Evolutionary conservation across 1,139 yeast genomes (phyloP), one percentile per base, ranked within the genome.

Genomic region (Taiozyma sp.): DNA sequence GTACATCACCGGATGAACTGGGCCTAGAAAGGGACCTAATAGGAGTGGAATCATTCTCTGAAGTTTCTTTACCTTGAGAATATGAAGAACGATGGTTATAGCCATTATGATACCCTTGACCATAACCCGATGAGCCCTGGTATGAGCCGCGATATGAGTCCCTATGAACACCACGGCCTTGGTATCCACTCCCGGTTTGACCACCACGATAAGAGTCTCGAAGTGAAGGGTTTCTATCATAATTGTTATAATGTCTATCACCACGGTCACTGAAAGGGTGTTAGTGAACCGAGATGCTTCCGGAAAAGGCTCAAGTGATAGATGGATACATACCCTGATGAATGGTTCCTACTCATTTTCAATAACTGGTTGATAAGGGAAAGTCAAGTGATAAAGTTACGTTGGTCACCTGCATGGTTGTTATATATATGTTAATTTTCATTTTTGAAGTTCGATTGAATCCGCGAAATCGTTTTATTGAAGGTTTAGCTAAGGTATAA

Each of bases 331-430:
- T 52, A 52, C 54, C 44, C 22, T 27, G 52, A 50, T 6, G 44
- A 41, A 36, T 52, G 44, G 30, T 51, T 51, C 12, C 49, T 43
- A 28, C 54, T 51, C 54, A 51, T 51, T 19, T 27, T 27, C 9
- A 27, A 27, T 27, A 27, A 19, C 19, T 19, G 19, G 19, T 27
- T 27, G 28, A 27, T 27, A 8, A 27, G 9, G 28, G 19, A 19
- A 19, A 19, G 19, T 19, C 19, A 19, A 19, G 19, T 19, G 19
- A 19, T 19, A 19, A 19, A 19, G 19, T 19, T 19, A 19, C 2
- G 19, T 19, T 19, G 19, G 19, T 19, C 19, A 19, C 19, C 19
- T 19, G 19, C 19, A 19, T 19, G 19, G 19, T 19, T 19, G 19
- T 19, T 19, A 19, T 27, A 7, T 27, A 27, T 27, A 27, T 27